These are phyloP conservation scores for Solanum hybrid DNA, from an alignment of 305 asterid genomes.

Conservation along the genomic window DNA sequence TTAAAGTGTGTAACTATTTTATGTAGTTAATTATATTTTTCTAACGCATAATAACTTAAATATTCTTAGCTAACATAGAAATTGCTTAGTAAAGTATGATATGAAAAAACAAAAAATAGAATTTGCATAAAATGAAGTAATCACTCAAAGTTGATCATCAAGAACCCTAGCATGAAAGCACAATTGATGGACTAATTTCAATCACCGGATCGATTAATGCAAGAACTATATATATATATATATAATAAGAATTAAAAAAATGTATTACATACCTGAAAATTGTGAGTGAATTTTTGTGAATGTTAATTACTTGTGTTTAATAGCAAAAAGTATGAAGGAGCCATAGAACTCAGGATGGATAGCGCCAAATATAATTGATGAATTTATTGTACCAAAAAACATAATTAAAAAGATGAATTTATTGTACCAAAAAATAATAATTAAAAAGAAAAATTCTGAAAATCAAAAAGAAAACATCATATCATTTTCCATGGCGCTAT, in stretches of 20 bases:
- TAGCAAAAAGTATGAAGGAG: conserved; percentile 36
- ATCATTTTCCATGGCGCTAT: conserved; percentile 35
- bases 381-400: not conserved
- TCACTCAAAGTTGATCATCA: not conserved
- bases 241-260: not conserved
- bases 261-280: not conserved
- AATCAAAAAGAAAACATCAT: no score
- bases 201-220: not conserved
- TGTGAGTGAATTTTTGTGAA: not conserved
- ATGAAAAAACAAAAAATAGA: not conserved
- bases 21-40: not conserved
- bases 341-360: conserved; percentile 86
- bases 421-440: not conserved
- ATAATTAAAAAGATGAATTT: not conserved
- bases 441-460: no score
- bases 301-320: not conserved
- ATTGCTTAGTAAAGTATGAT: not conserved
- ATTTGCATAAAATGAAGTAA: not conserved
- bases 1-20: not conserved
- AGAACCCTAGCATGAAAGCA: not conserved
- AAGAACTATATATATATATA: not conserved
- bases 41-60: not conserved
- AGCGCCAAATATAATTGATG: conserved; percentile 39
- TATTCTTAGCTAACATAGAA: not conserved
- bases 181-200: not conserved